phyloP scores from a whole-genome alignment of 306 rosid species.

The Glycine soja region DNA sequence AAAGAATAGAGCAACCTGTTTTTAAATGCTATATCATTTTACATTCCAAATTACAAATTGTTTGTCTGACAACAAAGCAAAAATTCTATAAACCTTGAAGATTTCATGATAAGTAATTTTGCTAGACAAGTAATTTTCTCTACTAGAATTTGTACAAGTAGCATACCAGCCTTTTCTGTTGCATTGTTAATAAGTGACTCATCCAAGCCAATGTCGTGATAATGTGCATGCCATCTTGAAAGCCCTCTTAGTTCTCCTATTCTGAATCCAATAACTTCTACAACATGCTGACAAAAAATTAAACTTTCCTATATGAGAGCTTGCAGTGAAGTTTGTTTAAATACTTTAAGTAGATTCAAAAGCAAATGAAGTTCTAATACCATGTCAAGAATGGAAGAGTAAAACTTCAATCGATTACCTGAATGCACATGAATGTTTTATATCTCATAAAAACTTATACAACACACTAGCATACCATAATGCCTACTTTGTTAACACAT shows the following conservation, averaged over 20 bases:
- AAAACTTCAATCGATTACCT: not conserved
- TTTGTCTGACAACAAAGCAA: not conserved
- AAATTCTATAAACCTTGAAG: not conserved
- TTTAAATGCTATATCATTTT: slow-evolving; percentile 7
- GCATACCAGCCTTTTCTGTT: slow-evolving; percentile 91
- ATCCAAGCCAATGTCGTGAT: slow-evolving; percentile 81
- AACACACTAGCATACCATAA: slow-evolving; percentile 28
- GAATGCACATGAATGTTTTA: slow-evolving; percentile 14
- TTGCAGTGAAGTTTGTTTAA: slow-evolving; percentile 30
- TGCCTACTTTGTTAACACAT: slow-evolving; percentile 22
- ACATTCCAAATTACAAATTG: slow-evolving; percentile 18
- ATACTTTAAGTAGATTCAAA: slow-evolving; percentile 24
- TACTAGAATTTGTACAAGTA: slow-evolving; percentile 70
- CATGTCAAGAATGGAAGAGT: slow-evolving; percentile 26
- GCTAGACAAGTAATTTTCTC: not conserved
- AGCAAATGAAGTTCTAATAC: slow-evolving; percentile 25
- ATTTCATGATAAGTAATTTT: slow-evolving; percentile 9
- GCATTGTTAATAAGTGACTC: slow-evolving; percentile 79
- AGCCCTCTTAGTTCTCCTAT: slow-evolving; percentile 95
- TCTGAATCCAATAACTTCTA: slow-evolving; percentile 92
- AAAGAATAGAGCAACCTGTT: slow-evolving; percentile 4
- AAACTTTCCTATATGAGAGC: slow-evolving; percentile 42
- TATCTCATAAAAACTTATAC: slow-evolving; percentile 36
- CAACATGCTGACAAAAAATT: slow-evolving; percentile 76
- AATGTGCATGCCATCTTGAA: slow-evolving; percentile 93